A percentile compares a stretch with the other conserved stretches of the same genome.
Conservation (phyloP, 257 asterid species). For the Plectranthus barbatus region DNA sequence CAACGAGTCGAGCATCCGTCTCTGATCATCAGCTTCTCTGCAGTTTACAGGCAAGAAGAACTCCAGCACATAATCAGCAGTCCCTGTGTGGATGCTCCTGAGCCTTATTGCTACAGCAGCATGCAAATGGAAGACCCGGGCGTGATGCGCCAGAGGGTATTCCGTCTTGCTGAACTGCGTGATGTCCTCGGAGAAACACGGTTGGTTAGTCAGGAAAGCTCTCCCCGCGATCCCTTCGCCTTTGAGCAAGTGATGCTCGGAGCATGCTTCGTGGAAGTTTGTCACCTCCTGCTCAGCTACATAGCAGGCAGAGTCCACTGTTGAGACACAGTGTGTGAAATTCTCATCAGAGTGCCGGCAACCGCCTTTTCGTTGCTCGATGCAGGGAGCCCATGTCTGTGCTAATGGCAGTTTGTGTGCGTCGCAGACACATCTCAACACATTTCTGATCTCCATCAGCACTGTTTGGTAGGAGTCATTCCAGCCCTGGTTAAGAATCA, state of each 20-base stretch:
- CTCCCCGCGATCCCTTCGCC: slow-evolving; percentile 77
- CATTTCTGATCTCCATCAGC: slow-evolving; percentile 47
- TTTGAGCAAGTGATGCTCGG: slow-evolving; percentile 72
- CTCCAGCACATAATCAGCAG: slow-evolving; percentile 68
- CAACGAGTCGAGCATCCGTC: slow-evolving; percentile 46
- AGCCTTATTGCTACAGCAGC: slow-evolving; percentile 79
- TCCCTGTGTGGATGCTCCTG: slow-evolving; percentile 48
- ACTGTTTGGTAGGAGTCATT: slow-evolving; percentile 52
- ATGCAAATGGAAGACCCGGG: slow-evolving; percentile 40
- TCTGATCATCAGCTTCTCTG: slow-evolving; percentile 44
- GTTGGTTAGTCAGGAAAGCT: slow-evolving; percentile 65
- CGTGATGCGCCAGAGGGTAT: slow-evolving; percentile 72
- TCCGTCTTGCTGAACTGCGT: slow-evolving; percentile 62
- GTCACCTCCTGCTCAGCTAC: slow-evolving; percentile 43
- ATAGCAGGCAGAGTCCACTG: slow-evolving; percentile 58
- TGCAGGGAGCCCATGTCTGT: slow-evolving; percentile 74
- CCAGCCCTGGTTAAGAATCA: slow-evolving; percentile 52
- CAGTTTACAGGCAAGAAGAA: slow-evolving; percentile 65
- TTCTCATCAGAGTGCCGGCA: slow-evolving; percentile 63
- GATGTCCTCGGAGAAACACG: slow-evolving; percentile 59
- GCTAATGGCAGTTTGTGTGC: slow-evolving; percentile 60
- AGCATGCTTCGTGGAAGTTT: slow-evolving; percentile 65
- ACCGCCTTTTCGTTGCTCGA: slow-evolving; percentile 60
- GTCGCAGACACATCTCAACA: slow-evolving; percentile 47
- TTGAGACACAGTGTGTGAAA: slow-evolving; percentile 51